phyloP scores from a whole-genome alignment of 2,329 filamentous ascomycete genomes.

The Fusarium sp. region DNA sequence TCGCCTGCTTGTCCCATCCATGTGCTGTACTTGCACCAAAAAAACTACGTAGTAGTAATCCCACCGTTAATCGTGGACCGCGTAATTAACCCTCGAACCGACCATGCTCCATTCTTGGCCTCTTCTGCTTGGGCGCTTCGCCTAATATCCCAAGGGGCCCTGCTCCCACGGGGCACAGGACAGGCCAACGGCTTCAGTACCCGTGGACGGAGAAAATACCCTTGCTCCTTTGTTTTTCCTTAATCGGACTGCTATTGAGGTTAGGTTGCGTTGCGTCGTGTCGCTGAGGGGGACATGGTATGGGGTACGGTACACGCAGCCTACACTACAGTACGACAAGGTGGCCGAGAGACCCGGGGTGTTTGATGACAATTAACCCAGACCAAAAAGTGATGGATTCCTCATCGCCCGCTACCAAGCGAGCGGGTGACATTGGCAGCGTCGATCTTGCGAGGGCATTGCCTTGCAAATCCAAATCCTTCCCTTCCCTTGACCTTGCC shows the following conservation, averaged over 20 bases:
- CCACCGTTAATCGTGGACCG: neutral
- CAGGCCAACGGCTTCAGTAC: slow-evolving; percentile 29
- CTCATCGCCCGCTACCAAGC: slow-evolving; percentile 16
- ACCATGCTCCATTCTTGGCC: neutral
- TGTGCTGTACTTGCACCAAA: neutral
- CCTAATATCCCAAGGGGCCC: slow-evolving; percentile 10
- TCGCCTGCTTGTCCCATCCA: neutral
- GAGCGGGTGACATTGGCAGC: slow-evolving; percentile 14
- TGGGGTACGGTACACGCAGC: neutral
- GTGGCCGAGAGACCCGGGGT: slow-evolving; percentile 3
- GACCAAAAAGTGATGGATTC: neutral
- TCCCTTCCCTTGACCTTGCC: neutral
- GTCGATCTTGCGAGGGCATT: slow-evolving; percentile 5
- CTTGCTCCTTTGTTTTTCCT: slow-evolving; percentile 23
- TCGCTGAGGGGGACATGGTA: neutral
- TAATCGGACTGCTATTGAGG: slow-evolving; percentile 19
- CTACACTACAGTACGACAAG: too few relatives aligned
- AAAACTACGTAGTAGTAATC: neutral
- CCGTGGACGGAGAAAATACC: slow-evolving; percentile 33
- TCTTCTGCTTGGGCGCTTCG: slow-evolving; percentile 14
- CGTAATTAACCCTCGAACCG: neutral
- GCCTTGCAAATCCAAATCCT: neutral
- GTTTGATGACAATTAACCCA: slow-evolving; percentile 16
- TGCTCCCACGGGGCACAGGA: slow-evolving; percentile 7
- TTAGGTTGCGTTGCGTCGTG: neutral